Base-by-base conservation (phyloP, 2,329 filamentous ascomycete genomes). In the Neopestalotiopsis clavispora region DNA sequence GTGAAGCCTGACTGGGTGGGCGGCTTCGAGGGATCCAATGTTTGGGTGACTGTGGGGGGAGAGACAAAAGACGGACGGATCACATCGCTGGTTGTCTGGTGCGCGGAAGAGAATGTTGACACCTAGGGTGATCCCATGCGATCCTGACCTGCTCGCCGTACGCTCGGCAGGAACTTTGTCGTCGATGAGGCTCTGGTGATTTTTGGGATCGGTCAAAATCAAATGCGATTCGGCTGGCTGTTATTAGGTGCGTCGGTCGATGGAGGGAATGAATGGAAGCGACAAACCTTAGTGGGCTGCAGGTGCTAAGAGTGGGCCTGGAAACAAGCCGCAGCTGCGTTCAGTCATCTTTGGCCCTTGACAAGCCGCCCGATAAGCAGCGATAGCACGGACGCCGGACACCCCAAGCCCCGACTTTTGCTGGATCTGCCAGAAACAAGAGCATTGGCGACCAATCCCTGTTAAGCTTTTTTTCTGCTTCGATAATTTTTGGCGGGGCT, bases 231-330 rank as follows among this genome's bases (percentile, higher is more conserved):
- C 62, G 45, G 38, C 20, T 30, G 62, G 20, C 4, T 30, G 23
- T 59, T 17, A 62, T 59, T 17, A 62, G 59, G 59, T 62, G 59
- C 59, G 32, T 62, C 59, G 34, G 32, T 62, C 59, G 34, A 62
- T 62, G 59, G 59, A 62, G 59, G 12, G 23, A 28, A 28, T 28
- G 23, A 23, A 28, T 20, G 59, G n/a, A 42, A 62, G 59, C 45
- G 45, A 34, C 59, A 38, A 62, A 40, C 59, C 30, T 40, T 32
- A 62, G 59, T 62, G 59, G 38, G 38, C 62, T 65, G 62, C 42
- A 65, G 42, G 62, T 52, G 38, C 62, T 65, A 30, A 65, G 20
- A 52, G 62, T 65, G 62, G 62, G 42, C 20, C 62, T 38, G 30
- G 20, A 9, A 17, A n/a, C 14, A 14, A 62, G 59, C 59, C 30